A percentile compares a stretch with the other conserved stretches of the same genome.
Conservation (phyloP, 495 filamentous ascomycete genomes). For the Daldinia concentrica region DNA sequence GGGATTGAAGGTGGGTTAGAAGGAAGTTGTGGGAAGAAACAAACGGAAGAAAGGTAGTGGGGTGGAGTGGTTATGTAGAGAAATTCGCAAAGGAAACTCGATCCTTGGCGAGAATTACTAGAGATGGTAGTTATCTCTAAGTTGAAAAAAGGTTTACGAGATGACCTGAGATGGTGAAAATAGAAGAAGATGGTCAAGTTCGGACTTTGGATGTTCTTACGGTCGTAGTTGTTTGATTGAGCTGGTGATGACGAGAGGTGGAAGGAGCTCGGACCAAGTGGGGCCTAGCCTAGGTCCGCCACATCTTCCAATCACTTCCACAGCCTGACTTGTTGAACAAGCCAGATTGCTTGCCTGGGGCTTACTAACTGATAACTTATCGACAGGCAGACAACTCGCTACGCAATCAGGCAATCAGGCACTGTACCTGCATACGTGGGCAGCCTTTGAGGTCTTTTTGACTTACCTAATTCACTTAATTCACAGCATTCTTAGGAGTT, state of each 20-base stretch:
- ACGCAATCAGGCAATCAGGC: slow-evolving; percentile 39
- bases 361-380: slow-evolving; percentile 29
- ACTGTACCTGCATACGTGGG: slow-evolving; percentile 38
- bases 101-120: slow-evolving; percentile 19
- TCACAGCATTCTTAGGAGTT: not conserved
- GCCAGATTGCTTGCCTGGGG: slow-evolving; percentile 39
- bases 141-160: slow-evolving; percentile 12
- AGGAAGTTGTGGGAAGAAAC: slow-evolving; percentile 18
- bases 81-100: slow-evolving; percentile 22
- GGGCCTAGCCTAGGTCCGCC: slow-evolving; percentile 36
- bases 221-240: slow-evolving; percentile 40
- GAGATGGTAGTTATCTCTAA: not conserved
- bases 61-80: not conserved
- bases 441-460: not conserved
- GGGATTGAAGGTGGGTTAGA: slow-evolving; percentile 12
- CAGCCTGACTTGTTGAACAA: slow-evolving; percentile 31
- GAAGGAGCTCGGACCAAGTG: slow-evolving; percentile 47
- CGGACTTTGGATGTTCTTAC: slow-evolving; percentile 35
- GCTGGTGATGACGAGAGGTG: slow-evolving; percentile 48
- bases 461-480: not conserved
- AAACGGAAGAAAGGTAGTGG: slow-evolving; percentile 13
- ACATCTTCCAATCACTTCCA: slow-evolving; percentile 50
- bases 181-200: slow-evolving; percentile 31
- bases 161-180: slow-evolving; percentile 27
- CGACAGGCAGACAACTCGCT: slow-evolving; percentile 40